Evolutionary conservation across 2,329 filamentous ascomycete genomes (phyloP), one percentile per base, ranked within the genome.

Genomic region (Talaromyces atroroseus): DNA sequence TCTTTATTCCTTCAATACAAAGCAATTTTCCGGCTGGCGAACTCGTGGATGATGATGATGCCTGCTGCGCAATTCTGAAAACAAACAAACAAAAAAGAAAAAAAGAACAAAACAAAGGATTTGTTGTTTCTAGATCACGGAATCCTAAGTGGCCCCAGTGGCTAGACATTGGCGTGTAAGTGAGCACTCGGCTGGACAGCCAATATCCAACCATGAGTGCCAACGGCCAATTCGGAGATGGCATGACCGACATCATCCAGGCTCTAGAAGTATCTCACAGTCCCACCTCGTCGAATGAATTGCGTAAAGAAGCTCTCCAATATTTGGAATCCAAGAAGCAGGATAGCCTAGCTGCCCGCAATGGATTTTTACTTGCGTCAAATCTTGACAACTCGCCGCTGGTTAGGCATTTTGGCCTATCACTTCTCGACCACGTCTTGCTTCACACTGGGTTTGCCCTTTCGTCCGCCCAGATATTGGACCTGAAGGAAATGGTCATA

Each of bases 361-460:
- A 94, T 75, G 94, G 94, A 63, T 95, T 90, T 74, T 82, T 82
- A 23, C 82, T 99, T 58, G 92, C 92, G 46, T 84, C 83, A 62
- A 86, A 94, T 71, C 82, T 80, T 66, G 78, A 81, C 38, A 90
- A 95, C 68, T 82, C 89, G 54, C 84, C 90, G 42, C 82, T 94
- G 54, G 88, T 97, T 56, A 88, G 94, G 64, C 92, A 97, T 75
- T 99, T 95, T 71, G 94, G 92, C 57, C 82, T 99, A 32, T 95
- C 92, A 26, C 81, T 99, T 56, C 83, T 99, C 62, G 92, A 96
- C 67, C 88, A 95, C 73, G 86, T 90, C 47, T 87, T 97, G 69
- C 89, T 87, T 63, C 92, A 95, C 73, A 85, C 84, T 64, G 96
- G 91, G 84, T 82, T 85, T 36, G 83, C 87, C 49, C 91, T 92